Evolutionary conservation across 2,329 filamentous ascomycete genomes (phyloP), one percentile per base, ranked within the genome.

Genomic region (Hypoxylon sp.): DNA sequence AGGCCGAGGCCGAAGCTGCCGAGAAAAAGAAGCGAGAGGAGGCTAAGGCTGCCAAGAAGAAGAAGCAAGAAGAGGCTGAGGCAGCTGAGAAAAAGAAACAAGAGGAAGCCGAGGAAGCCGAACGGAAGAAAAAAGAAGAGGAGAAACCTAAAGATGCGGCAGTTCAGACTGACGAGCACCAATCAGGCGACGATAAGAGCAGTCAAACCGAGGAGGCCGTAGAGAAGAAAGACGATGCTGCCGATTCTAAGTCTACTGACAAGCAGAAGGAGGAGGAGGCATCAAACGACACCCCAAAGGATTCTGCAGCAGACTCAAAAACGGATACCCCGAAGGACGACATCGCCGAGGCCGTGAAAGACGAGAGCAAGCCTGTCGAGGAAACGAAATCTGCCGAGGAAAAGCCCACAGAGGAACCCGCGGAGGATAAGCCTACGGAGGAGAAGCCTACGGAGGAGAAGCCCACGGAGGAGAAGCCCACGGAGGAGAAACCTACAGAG

Each of bases 1-100:
- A 80, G 70, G 59, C 80, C 74, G 77, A 81, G 77, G 74, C 80
- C 35, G 63, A 80, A 69, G 74, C 67, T 6, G 70, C 61, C 5
- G 70, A 73, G 60, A 72, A 71, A 60, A 73, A 73, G 54, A 72
- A 71, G 50, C 66, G 74, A 31, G 76, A 76, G 11, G 75, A 83
- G 54, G 67, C 67, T 68, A 65, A 78, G 75, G 39, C 74, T 51
- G 24, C 70, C 8, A 54, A 63, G 50, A 55, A 52, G 62, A 73
- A 73, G 54, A 72, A 71, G 50, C 66, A 74, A 31, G 76, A 76
- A 13, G 75, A 83, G 54, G 67, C 67, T 68, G 65, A 78, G 75
- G 39, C 74, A 51, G 24, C 70, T 10, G 57, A 63, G 50, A 51
- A 52, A 19, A 67, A 64, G 55, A 57, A 76, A 51, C 63, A 67